Base-by-base conservation (phyloP, 192 early-diverging fungal species). In the Gaertneriomyces sp. region DNA sequence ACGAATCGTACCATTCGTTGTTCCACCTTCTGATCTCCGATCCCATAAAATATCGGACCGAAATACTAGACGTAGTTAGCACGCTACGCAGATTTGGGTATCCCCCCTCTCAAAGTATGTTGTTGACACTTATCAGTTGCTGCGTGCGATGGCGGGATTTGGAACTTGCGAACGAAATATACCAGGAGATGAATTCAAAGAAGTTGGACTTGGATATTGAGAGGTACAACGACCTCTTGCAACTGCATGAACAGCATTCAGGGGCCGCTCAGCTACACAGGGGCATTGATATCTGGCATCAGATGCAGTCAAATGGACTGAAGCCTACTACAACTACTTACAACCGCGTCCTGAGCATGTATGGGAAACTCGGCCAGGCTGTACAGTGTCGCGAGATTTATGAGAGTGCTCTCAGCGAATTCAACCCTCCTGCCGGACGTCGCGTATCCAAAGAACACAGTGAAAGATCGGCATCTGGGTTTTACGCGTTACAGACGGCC, bases 1-100 rank as follows among this genome's bases (percentile, higher is more conserved):
- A 76, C 47, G 33, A 46, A 0, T 62, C 71, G 45, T 70, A 68
- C 51, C 74, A 76, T 66, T 53, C 47, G 10, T 39, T 72, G 25
- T 68, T 72, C 44, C 74, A 68, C 44, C 41, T 69, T 8, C 55
- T 71, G 38, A 7, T 76, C 12, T 17, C 45, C 20, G 60, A 65
- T 20, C 59, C 65, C 4, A 45, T 42, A 12, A 51, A 45, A 20
- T 68, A 63, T 58, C 54, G 63, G 25, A 20, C 49, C 8, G 60
- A 46, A 38, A 76, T 76, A 5, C 2, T 43, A 19, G 58, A 58
- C 17, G 57, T 45, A 1, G 10, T 58, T 6, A 39, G 40, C 12
- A 53, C 51, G 58, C 54, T 71, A 45, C 44, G 45, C 12, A 38
- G 43, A 20, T 59, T 60, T 44, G 70, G 70, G 0, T 71, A 64